Base-by-base conservation (phyloP, 2,329 filamentous ascomycete species). In the Cladobotryum protrusum region DNA sequence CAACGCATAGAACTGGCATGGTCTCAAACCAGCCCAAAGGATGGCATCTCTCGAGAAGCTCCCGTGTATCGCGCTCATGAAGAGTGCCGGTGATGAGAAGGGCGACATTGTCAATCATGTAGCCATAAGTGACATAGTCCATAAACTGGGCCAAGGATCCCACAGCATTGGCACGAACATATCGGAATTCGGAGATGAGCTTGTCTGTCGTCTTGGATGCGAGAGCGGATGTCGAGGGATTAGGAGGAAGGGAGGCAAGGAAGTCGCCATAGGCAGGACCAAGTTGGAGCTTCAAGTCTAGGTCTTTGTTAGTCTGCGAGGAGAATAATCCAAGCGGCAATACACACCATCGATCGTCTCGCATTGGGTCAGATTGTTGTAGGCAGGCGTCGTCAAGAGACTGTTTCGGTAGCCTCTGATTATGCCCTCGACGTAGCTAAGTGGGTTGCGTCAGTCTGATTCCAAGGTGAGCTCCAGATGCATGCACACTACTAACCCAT, bases 81-180 rank as follows among this genome's bases (percentile, higher is more conserved):
- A 99, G 81, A 12, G 93, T 99, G 55, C 93, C 93, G 18, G 93
- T 99, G 70, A 99, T 99, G 63, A 99, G 83, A 37, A 99, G 85
- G 36, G 95, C 93, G 47, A 99, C 90, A 63, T 99, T 99, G 73
- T 99, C 93, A 71, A 99, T 99, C 93, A 99, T 99, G 78, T 99
- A 99, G 55, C 91, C 92, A 68, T 99, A 99, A 1, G 93, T 99
- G 54, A 99, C 77, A 71, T 96, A 99, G 70, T 97, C 90, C 82
- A 99, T 90, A 70, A 99, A 99, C 66, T 89, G 90, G 55, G 91
- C 86, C 35, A 96, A 82, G 1, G 90, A 89, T 14, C 93, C 93
- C 2, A 89, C 89, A 24, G 92, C 88, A 66, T 99, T 96, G 55
- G 91, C 90, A 60, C 95, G 89, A 42, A 99, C 79, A 69, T 99